Evolutionary conservation across 208 protist genomes (phyloP).

Genomic region (Strigomonas culicis): DNA sequence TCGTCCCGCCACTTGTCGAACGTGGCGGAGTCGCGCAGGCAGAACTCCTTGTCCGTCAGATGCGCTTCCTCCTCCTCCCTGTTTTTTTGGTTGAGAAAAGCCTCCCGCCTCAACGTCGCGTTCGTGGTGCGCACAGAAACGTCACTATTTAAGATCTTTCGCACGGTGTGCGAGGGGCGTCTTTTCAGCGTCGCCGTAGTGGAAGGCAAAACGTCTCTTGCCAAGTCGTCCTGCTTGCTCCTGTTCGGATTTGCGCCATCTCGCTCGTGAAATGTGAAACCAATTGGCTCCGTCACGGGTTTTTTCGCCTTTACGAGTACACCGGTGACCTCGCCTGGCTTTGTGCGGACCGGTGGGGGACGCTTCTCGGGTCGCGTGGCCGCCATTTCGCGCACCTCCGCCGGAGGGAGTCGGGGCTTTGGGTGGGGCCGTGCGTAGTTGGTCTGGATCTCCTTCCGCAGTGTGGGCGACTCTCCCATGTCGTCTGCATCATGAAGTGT

Average conservation of each 20-base stretch:
- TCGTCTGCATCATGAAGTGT: too few relatives aligned
- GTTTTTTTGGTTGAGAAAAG: conserved; percentile 33
- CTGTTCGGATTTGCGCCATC: conserved; percentile 4
- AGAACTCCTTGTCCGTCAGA: conserved; percentile 43
- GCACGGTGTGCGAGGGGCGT: conserved; percentile 11
- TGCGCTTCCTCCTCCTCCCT: conserved; percentile 27
- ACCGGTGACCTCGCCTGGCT: conserved; percentile 8
- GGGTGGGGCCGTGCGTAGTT: background rate
- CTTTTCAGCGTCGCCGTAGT: background rate
- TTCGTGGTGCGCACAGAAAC: conserved; percentile 42
- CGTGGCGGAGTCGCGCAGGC: conserved; percentile 31
- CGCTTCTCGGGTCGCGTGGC: conserved; percentile 59
- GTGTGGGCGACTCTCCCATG: too few relatives aligned
- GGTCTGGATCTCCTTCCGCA: background rate
- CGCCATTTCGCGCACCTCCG: conserved; percentile 74
- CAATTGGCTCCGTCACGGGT: conserved; percentile 21
- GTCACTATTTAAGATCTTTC: conserved; percentile 28
- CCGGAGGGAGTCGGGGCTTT: conserved; percentile 31
- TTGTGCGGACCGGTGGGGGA: conserved; percentile 31
- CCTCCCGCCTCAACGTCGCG: conserved; percentile 59
- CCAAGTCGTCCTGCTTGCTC: background rate
- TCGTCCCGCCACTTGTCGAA: conserved; percentile 60
- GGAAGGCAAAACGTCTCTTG: background rate
- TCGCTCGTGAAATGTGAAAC: conserved; percentile 30
- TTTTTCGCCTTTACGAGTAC: conserved; percentile 3